Evolutionary conservation across 1,139 yeast species (phyloP).

Genomic region (Wickerhamomyces sp.): DNA sequence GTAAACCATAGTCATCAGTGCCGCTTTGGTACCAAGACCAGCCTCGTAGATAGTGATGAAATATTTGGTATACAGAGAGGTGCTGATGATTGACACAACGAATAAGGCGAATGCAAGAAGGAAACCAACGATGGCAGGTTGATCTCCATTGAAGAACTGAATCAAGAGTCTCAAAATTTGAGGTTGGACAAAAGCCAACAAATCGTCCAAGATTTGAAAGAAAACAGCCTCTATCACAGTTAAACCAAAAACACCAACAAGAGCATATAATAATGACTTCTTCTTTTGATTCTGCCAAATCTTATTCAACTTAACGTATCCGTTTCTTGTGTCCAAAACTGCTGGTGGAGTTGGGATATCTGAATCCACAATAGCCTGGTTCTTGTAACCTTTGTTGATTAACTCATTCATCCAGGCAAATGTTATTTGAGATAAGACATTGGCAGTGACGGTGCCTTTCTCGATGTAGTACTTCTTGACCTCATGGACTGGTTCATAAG

Average conservation of each 20-base stretch:
- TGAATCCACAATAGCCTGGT: conserved; percentile 40
- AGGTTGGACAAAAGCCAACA: conserved; percentile 49
- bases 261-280: conserved; percentile 37
- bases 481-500: conserved; percentile 42
- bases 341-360: conserved; percentile 52
- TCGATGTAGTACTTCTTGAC: conserved; percentile 33
- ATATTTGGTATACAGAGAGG: conserved; percentile 46
- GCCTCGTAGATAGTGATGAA: conserved; percentile 47
- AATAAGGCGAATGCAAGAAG: conserved; percentile 49
- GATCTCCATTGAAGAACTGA: conserved; percentile 36
- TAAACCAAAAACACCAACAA: conserved; percentile 44
- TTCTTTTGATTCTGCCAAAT: conserved; percentile 36
- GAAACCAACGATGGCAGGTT: conserved; percentile 46
- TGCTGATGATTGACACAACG: conserved; percentile 38
- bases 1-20: conserved; percentile 45
- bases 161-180: conserved; percentile 48
- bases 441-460: conserved; percentile 34
- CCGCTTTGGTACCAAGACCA: conserved; percentile 46
- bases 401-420: conserved; percentile 61
- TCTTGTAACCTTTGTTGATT: conserved; percentile 42
- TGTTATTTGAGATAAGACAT: conserved; percentile 46
- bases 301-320: conserved; percentile 27
- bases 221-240: conserved; percentile 37
- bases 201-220: conserved; percentile 41
- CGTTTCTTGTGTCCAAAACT: conserved; percentile 36